Conservation (phyloP, 768 basidiomycete species). For the Collybiopsis confluens region DNA sequence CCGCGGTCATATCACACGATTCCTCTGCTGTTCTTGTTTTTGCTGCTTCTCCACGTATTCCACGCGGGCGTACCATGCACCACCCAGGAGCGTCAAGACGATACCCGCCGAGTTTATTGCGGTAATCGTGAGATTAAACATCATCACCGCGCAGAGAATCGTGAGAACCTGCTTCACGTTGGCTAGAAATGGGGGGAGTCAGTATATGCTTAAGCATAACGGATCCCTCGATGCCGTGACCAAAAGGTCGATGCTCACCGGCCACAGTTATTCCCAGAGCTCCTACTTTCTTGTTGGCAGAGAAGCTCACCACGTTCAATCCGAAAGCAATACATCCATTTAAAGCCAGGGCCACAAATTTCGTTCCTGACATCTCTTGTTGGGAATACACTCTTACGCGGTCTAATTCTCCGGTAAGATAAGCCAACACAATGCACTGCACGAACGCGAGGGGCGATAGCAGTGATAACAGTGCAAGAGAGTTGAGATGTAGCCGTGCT, state of each 20-base stretch:
- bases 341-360: constrained; percentile 51
- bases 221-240: too few species aligned
- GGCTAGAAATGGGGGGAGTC: constrained; percentile 35
- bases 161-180: constrained; percentile 95
- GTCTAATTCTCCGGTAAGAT: constrained; percentile 75
- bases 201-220: background rate
- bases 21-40: constrained; percentile 1
- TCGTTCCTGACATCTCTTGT: constrained; percentile 32
- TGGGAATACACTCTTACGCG: constrained; percentile 47
- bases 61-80: constrained; percentile 73
- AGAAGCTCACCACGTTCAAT: constrained; percentile 91
- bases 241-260: constrained; percentile 39
- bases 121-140: constrained; percentile 84
- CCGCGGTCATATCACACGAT: background rate
- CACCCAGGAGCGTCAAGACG: constrained; percentile 76
- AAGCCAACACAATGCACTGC: constrained; percentile 77
- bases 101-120: constrained; percentile 81
- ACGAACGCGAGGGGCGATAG: constrained; percentile 92
- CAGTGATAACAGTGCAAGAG: constrained; percentile 82
- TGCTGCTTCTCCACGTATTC: constrained; percentile 50
- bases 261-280: constrained; percentile 90
- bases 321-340: constrained; percentile 91
- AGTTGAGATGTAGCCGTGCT: constrained; percentile 47
- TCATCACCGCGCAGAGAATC: constrained; percentile 72
- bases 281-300: constrained; percentile 90